Evolutionary conservation across 208 protist genomes (phyloP), one percentile per base, ranked within the genome.

Genomic region (Herpetomonas samuelpessoai): DNA sequence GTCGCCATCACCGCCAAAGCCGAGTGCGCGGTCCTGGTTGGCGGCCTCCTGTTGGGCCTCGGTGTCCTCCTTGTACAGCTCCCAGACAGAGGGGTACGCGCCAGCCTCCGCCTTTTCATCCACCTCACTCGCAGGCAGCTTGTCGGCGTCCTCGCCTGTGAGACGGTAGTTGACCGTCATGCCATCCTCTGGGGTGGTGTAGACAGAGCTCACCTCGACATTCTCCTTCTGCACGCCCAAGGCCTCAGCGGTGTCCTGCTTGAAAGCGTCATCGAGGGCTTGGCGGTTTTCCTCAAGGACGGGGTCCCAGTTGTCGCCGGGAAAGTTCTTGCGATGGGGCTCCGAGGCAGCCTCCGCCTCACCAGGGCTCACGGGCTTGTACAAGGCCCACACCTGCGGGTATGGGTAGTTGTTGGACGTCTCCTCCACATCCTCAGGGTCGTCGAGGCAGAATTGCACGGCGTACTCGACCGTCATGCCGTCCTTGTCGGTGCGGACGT

Each of bases 11-110:
- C 56, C 52, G 31, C 51, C 53, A 21, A 66, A 45, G 51, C 61
- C 65, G 28, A 48, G 53, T 7, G 48, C 21, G n/a, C 30, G 47
- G 16, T 22, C 68, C 49, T 65, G 6, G 21, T 44, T 65, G 38
- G 22, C 26, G 35, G 25, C 26, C 4, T 47, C 51, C 30, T 10
- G 29, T 59, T 69, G 47, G 54, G 60, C 63, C 50, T 64, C 53
- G 1, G 45, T 50, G 41, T 41, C 35, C 9, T 18, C 14, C 48
- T 44, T 31, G 64, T 76, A 82, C 3, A 65, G 54, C 41, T 57
- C 63, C 74, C 74, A 81, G 14, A 81, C 35, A 26, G 41, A 29
- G 12, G 76, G 74, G 69, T 85, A 84, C 26, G 31, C 54, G 65
- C 72, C 62, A 31, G 62, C 45, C 22, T 46, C 41, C 22, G 71